Evolutionary conservation across 192 early-diverging fungal genomes (phyloP).

Genomic region (Gryganskiella cystojenkinii): DNA sequence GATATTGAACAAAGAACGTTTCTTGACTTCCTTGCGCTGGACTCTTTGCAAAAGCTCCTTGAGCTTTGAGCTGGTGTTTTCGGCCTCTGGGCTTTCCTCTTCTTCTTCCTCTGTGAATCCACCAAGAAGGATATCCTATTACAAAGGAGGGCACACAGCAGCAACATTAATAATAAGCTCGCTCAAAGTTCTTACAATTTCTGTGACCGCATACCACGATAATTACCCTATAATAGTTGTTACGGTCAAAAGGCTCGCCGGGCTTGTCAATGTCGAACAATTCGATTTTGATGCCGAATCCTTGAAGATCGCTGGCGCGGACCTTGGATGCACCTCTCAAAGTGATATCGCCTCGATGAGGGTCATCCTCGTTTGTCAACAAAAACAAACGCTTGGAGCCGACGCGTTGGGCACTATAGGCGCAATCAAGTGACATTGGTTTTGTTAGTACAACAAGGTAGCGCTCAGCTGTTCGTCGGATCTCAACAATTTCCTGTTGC

Average conservation of each 20-base stretch:
- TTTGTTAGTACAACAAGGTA: too few relatives aligned
- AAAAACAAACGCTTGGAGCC: slow-evolving; percentile 75
- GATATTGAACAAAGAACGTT: slow-evolving; percentile 66
- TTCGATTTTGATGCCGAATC: slow-evolving; percentile 68
- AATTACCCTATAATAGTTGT: slow-evolving; percentile 69
- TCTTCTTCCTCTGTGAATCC: slow-evolving; percentile 41
- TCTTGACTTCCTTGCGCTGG: slow-evolving; percentile 69
- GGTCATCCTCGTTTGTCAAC: slow-evolving; percentile 77
- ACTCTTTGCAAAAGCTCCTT: slow-evolving; percentile 64
- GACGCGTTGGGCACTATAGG: slow-evolving; percentile 56
- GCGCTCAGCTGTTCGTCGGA: too few relatives aligned
- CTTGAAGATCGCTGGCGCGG: slow-evolving; percentile 71
- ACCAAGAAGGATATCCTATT: slow-evolving; percentile 53
- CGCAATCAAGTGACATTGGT: too few relatives aligned
- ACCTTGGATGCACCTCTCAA: slow-evolving; percentile 63
- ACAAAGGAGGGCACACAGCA: slow-evolving; percentile 6
- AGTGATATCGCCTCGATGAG: slow-evolving; percentile 59
- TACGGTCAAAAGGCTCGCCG: slow-evolving; percentile 62
- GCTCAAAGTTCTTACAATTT: too few relatives aligned
- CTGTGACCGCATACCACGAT: background rate
- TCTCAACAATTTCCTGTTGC: too few relatives aligned
- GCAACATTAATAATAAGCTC: too few relatives aligned
- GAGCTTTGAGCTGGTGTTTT: slow-evolving; percentile 48
- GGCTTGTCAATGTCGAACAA: slow-evolving; percentile 69
- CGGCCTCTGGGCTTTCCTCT: slow-evolving; percentile 12